Evolutionary conservation across 805 yeast species (phyloP), one percentile per base, ranked within the genome.

Genomic region (Metschnikowia lochheadii): DNA sequence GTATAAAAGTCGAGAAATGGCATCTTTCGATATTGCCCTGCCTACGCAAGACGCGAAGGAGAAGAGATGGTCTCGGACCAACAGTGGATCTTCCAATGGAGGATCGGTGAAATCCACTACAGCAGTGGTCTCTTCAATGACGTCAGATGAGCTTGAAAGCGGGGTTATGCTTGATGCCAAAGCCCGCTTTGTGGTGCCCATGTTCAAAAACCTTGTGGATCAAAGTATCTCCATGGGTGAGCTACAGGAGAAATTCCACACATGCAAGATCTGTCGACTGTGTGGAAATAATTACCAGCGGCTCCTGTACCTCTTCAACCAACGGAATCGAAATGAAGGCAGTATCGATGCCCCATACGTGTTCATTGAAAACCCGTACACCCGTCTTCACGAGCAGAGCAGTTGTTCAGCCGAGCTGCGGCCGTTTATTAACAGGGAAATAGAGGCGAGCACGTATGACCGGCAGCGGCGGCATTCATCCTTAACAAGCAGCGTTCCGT

Each of bases 101-200:
- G 39, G 49, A 40, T 47, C 49, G 11, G 45, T 47, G 6, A 33
- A 37, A 3, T 47, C 53, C 21, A 23, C 20, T 15, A 26, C 46
- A 1, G 45, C 49, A 3, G 40, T 38, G 8, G 31, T 48, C 8
- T 33, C 48, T 2, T 39, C 54, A n/a, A 38, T 37, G 20, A 33
- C 41, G 13, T 34, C 34, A 14, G 57, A 53, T 20, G 59, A 53
- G 15, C 29, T 20, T 29, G 42, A 41, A 17, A 37, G 40, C 23
- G 57, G 56, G 2, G 52, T 51, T 34, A 52, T 52, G 56, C 52
- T 57, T 36, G 61, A 58, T 29, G 41, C 52, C 2, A 44, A 40
- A 20, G 72, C 72, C 15, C 61, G 74, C 32, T 61, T 70, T 41
- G 70, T 70, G 49, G 58, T 70, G n/a, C 75, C 77, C n/a, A 55